Evolutionary conservation across 768 basidiomycete species (phyloP).

Genomic region (Tulasnella calospora): DNA sequence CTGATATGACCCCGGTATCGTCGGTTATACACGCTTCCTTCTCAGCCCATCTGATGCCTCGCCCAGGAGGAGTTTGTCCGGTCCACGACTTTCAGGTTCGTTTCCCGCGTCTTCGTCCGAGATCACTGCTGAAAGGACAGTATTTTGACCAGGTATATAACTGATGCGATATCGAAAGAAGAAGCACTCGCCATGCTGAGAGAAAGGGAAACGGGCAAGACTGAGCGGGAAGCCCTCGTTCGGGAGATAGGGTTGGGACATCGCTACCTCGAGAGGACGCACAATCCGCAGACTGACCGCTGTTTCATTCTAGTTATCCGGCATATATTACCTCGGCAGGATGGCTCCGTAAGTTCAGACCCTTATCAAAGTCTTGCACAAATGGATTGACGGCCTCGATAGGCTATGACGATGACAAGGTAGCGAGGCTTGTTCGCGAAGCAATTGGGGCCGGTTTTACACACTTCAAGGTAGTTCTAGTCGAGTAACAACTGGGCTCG

Average conservation of each 20-base stretch:
- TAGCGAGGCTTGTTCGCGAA: conserved; percentile 38
- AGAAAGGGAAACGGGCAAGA: conserved; percentile 39
- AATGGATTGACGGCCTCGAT: background rate
- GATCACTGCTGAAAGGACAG: conserved; percentile 27
- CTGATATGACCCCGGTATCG: conserved; percentile 30
- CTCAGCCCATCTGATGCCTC: background rate
- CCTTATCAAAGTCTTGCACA: background rate
- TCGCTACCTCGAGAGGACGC: background rate
- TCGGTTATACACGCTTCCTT: background rate
- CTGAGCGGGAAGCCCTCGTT: conserved; percentile 39
- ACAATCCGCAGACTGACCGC: background rate
- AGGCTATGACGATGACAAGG: conserved; percentile 44
- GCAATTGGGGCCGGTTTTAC: conserved; percentile 44
- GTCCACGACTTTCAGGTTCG: conserved; percentile 26
- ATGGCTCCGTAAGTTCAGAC: conserved; percentile 19
- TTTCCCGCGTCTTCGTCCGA: no score
- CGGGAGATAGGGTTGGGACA: conserved; percentile 28
- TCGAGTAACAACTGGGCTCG: background rate
- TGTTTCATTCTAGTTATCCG: conserved; percentile 1
- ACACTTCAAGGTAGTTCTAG: conserved; percentile 41
- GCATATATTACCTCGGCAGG: conserved; percentile 27
- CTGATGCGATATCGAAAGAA: conserved; percentile 43
- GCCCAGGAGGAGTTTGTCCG: conserved; percentile 29
- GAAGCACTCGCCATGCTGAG: conserved; percentile 43
- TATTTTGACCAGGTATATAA: conserved; percentile 37